Evolutionary conservation across 768 basidiomycete species (phyloP).

Genomic region (Boletellus emodensis): DNA sequence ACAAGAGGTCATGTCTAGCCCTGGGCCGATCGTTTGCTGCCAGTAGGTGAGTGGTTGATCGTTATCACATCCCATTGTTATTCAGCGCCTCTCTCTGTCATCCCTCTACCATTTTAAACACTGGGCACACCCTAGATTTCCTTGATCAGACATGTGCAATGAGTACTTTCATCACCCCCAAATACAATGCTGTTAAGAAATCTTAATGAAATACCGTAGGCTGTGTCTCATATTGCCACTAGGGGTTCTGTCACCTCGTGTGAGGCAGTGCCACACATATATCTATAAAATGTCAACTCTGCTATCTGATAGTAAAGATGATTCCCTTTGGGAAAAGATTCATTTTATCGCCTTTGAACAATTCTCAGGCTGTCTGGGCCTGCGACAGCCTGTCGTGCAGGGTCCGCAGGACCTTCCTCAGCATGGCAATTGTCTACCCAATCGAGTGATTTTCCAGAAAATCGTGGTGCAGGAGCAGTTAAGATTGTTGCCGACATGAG

Average conservation of each 20-base stretch:
- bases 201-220: background rate
- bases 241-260: background rate
- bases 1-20: background rate
- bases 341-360: no score
- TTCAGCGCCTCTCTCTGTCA: background rate
- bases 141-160: background rate
- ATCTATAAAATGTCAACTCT: no score
- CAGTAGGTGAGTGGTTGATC: background rate
- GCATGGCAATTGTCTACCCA: background rate
- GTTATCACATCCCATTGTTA: background rate
- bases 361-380: no score
- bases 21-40: slow-evolving; percentile 9
- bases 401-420: no score
- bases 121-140: background rate
- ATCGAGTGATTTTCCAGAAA: background rate
- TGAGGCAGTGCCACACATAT: background rate
- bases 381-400: no score
- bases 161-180: background rate
- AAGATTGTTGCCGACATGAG: background rate
- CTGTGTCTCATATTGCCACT: background rate
- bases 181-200: slow-evolving; percentile 9
- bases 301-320: no score
- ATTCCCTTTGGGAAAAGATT: no score
- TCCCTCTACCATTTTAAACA: background rate
- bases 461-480: background rate